Percentiles rank a stretch among this genome's conserved stretches.
Evolutionary conservation across 345 rosid genomes (phyloP).

Genomic region (Eucalyptus tenuipes): DNA sequence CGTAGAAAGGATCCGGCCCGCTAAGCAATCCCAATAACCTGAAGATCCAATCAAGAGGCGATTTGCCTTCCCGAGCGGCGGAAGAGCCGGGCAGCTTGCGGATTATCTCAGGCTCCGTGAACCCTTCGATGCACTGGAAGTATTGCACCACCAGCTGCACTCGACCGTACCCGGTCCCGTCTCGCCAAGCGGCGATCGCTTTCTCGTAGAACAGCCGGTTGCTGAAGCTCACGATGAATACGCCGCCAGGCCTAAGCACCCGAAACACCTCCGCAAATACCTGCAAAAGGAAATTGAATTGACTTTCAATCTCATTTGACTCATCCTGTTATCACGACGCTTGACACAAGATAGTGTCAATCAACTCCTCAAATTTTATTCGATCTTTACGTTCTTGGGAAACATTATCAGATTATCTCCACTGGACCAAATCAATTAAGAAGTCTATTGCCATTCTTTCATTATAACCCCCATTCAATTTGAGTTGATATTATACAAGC

Average conservation of each 20-base stretch:
- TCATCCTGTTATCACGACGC: neutral
- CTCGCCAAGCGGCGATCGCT: conserved; percentile 75
- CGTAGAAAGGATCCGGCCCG: conserved; percentile 75
- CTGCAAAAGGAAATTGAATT: conserved; percentile 2
- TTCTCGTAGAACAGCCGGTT: conserved; percentile 86
- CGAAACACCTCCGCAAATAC: conserved; percentile 68
- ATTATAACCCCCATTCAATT: neutral
- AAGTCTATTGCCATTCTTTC: neutral
- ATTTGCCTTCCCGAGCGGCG: conserved; percentile 9
- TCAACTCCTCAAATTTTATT: neutral
- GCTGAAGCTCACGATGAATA: conserved; percentile 80
- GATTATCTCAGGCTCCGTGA: conserved; percentile 54
- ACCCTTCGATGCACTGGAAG: conserved; percentile 66
- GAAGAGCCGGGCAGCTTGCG: conserved; percentile 23
- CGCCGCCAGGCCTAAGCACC: conserved; percentile 72
- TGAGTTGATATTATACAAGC: neutral
- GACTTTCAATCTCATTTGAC: neutral
- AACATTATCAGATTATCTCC: neutral
- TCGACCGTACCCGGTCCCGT: conserved; percentile 60
- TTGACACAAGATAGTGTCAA: neutral
- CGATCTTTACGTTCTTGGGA: neutral
- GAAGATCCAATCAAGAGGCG: conserved; percentile 35
- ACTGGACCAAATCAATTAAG: too few relatives aligned
- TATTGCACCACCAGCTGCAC: conserved; percentile 67
- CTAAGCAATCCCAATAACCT: conserved; percentile 38